phyloP scores from a whole-genome alignment of 192 early-diverging fungal species.

The Backusella tarrabulga region DNA sequence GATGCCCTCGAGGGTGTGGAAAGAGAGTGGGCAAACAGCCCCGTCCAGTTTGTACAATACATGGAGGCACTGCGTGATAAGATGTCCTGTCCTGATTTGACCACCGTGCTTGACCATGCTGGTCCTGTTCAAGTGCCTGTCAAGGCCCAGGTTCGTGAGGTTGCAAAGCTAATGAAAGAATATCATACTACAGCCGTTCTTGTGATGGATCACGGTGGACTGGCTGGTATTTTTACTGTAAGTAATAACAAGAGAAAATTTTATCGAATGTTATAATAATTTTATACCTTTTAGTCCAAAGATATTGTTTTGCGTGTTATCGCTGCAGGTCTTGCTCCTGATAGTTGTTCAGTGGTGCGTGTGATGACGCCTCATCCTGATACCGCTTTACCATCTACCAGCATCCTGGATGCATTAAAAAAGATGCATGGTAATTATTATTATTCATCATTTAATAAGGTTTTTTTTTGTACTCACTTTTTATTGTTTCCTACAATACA shows the following conservation, averaged over 20 bases:
- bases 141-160: slow-evolving; percentile 66
- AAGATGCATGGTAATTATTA: slow-evolving; percentile 63
- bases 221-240: slow-evolving; percentile 77
- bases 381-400: slow-evolving; percentile 62
- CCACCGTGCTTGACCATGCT: slow-evolving; percentile 67
- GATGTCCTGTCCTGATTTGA: slow-evolving; percentile 89
- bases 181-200: slow-evolving; percentile 69
- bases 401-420: slow-evolving; percentile 74
- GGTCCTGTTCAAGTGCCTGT: slow-evolving; percentile 61
- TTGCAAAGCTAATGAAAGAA: slow-evolving; percentile 71
- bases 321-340: slow-evolving; percentile 79
- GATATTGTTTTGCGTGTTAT: slow-evolving; percentile 85
- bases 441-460: not conserved
- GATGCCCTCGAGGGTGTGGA: slow-evolving; percentile 80
- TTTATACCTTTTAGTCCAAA: slow-evolving; percentile 50
- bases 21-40: slow-evolving; percentile 66
- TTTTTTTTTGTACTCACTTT: not conserved
- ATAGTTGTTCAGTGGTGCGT: slow-evolving; percentile 85
- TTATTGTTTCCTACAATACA: not conserved
- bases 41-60: slow-evolving; percentile 64
- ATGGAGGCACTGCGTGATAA: slow-evolving; percentile 68
- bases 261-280: not conserved
- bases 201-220: slow-evolving; percentile 65
- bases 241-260: not conserved
- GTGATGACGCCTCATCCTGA: slow-evolving; percentile 93